Evolutionary conservation across 768 basidiomycete species (phyloP), one percentile per base, ranked within the genome.

Genomic region (Suillus luteus): DNA sequence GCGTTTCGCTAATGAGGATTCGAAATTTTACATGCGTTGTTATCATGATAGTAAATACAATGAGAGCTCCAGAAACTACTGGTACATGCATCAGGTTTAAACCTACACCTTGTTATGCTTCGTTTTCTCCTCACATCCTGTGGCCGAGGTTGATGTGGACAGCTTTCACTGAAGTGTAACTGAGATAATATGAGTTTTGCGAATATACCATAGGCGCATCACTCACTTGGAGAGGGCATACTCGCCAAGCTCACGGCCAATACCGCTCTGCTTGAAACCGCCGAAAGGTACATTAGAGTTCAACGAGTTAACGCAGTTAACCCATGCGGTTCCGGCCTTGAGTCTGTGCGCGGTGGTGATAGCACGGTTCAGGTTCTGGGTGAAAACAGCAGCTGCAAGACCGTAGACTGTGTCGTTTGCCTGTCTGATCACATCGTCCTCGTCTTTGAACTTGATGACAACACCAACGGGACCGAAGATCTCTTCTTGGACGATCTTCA

Each of bases 401-500:
- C 96, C 96, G 75, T 95, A 96, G 58, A 79, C 70, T 0, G 92
- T 90, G 73, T 96, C 89, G 76, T 99, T 99, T 33, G 94, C 96
- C 71, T 85, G 82, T 55, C 74, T 75, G 68, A 92, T 76, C 44
- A 87, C 87, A 63, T 91, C 86, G 67, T 84, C 82, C 65, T 85
- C 86, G 59, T 85, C 82, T 69, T 87, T 84, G 79, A 95, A 94
- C 72, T 87, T 88, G 79, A 88, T 83, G 44, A 95, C 77, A 33
- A 88, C 90, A 62, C 86, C 86, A 48, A 93, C 90, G 6, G 92
- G 91, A 3, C 91, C 91, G 67, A 93, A 93, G 65, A 93, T 92
- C 75, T 93, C 86, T 69, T 90, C 88, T 62, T 73, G 73, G 14
- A 90, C 88, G 62, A 93, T 91, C 75, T 84, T 87, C 90, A 92